phyloP scores from a whole-genome alignment of 129 eudicot species.

The Flaveria brownii region DNA sequence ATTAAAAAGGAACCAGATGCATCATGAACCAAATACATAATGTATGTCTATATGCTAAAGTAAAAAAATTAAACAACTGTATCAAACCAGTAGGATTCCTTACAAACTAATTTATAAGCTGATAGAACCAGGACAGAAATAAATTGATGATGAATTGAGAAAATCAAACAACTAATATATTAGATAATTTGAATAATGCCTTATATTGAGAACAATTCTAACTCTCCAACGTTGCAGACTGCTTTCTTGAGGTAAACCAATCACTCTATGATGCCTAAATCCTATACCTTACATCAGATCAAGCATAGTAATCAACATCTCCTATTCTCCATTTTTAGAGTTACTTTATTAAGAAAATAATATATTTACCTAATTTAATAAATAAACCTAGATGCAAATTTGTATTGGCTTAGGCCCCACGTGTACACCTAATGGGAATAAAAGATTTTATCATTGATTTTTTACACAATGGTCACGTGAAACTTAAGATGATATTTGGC shows the following conservation, averaged over 20 bases:
- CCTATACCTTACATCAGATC: neutral
- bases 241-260: neutral
- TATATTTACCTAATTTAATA: neutral
- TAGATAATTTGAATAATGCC: neutral
- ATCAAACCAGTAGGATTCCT: neutral
- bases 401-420: neutral
- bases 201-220: neutral
- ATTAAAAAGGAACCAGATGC: neutral
- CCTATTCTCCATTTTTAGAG: neutral
- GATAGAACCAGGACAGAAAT: neutral
- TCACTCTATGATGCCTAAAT: neutral
- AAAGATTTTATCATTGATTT: neutral
- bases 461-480: neutral
- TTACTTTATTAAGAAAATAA: neutral
- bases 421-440: neutral
- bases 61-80: neutral
- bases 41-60: constrained; percentile 14
- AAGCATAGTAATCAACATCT: constrained; percentile 6
- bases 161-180: neutral
- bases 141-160: neutral
- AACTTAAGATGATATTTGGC: neutral
- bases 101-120: neutral
- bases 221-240: neutral
- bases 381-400: constrained; percentile 2
- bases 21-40: neutral